These are phyloP conservation scores for Citrullus amarus DNA, from an alignment of 306 rosid genomes.

Conservation along the genomic window DNA sequence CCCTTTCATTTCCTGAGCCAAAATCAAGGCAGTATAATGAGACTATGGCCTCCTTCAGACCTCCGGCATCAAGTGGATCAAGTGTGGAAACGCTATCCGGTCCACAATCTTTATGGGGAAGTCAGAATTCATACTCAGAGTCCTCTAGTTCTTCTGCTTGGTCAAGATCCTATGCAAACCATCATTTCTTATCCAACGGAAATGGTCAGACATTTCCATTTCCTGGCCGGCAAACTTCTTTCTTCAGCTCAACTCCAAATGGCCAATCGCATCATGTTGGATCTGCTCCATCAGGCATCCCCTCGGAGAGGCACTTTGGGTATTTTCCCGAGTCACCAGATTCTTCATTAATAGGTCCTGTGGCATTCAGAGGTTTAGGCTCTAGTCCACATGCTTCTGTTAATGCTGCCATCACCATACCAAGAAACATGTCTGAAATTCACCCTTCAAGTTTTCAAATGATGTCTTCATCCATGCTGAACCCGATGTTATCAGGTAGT, in stretches of 20 bases:
- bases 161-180: constrained; percentile 50
- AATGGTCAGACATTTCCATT: constrained; percentile 62
- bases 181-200: constrained; percentile 49
- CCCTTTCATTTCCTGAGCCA: constrained; percentile 55
- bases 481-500: constrained; percentile 54
- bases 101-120: constrained; percentile 93
- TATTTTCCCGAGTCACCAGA: constrained; percentile 72
- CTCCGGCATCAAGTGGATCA: constrained; percentile 39
- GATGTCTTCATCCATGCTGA: constrained; percentile 58
- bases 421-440: constrained; percentile 54
- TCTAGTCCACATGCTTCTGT: constrained; percentile 36
- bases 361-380: constrained; percentile 39
- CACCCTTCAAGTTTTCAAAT: constrained; percentile 54
- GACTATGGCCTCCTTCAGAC: constrained; percentile 40
- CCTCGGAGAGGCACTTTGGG: constrained; percentile 59
- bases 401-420: constrained; percentile 37
- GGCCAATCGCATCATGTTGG: constrained; percentile 49
- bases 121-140: constrained; percentile 55
- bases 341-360: constrained; percentile 39
- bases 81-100: constrained; percentile 63
- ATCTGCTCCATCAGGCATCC: constrained; percentile 84
- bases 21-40: constrained; percentile 46
- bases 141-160: constrained; percentile 51
- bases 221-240: constrained; percentile 33
- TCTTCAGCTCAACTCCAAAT: constrained; percentile 25